These are phyloP conservation scores for Fomitopsis pulvina DNA, from an alignment of 768 basidiomycete genomes.

Conservation along the genomic window DNA sequence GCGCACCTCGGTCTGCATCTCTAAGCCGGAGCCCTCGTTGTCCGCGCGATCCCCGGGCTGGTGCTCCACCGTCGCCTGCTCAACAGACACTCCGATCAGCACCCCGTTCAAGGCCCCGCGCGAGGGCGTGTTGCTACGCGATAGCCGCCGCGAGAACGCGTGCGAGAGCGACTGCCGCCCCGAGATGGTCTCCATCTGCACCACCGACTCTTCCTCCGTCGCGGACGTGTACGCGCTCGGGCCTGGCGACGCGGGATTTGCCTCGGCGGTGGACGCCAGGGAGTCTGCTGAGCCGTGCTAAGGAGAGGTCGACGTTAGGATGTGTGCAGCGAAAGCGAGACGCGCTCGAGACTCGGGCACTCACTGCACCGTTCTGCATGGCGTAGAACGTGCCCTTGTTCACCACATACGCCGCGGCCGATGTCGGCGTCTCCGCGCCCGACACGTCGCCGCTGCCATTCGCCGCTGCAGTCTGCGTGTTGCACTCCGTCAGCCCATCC, in stretches of 20 bases:
- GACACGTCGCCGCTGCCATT: neutral
- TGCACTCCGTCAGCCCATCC: neutral
- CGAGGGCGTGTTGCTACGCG: constrained; percentile 15
- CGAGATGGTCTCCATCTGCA: constrained; percentile 20
- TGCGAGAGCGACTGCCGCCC: constrained; percentile 18
- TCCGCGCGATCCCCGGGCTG: constrained; percentile 4
- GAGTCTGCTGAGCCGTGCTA: constrained; percentile 21
- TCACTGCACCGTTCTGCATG: constrained; percentile 15
- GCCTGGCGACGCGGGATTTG: neutral
- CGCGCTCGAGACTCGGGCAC: neutral
- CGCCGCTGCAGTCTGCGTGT: neutral
- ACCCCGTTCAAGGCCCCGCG: constrained; percentile 15
- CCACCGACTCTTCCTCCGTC: constrained; percentile 15
- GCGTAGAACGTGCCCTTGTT: constrained; percentile 21
- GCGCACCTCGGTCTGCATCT: neutral
- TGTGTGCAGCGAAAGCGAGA: neutral
- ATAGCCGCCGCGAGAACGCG: constrained; percentile 23
- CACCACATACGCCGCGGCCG: constrained; percentile 19
- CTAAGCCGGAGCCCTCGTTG: neutral
- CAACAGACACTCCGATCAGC: constrained; percentile 22
- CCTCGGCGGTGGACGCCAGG: constrained; percentile 14
- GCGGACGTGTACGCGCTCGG: neutral
- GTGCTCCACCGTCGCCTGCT: constrained; percentile 20
- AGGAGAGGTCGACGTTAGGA: neutral
- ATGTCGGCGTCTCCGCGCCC: constrained; percentile 10